phyloP scores from a whole-genome alignment of 2,329 filamentous ascomycete genomes.

The Botrytis paeoniae region DNA sequence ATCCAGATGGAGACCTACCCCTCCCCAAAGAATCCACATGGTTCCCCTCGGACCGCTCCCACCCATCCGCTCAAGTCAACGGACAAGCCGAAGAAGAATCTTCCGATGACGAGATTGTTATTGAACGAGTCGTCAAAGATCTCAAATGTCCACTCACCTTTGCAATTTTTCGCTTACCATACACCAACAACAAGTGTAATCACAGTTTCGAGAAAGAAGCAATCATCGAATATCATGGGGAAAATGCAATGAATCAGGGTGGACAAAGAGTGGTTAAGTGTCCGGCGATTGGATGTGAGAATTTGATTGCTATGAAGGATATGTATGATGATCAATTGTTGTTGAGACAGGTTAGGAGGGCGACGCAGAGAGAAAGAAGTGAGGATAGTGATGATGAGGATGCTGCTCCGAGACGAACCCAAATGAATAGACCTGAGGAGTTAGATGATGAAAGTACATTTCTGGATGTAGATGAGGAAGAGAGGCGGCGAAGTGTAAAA shows the following conservation, averaged over 20 bases:
- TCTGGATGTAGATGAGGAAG: constrained; percentile 11
- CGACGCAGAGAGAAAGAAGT: constrained; percentile 45
- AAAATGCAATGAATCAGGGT: constrained; percentile 17
- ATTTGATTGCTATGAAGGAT: constrained; percentile 51
- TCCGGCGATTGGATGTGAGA: constrained; percentile 62
- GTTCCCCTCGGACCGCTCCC: constrained; percentile 47
- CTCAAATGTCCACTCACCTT: constrained; percentile 70
- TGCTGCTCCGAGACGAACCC: constrained; percentile 1
- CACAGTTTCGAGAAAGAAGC: constrained; percentile 69
- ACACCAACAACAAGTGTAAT: constrained; percentile 63
- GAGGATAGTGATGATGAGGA: constrained; percentile 45
- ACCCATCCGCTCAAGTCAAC: neutral
- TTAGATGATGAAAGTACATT: constrained; percentile 4
- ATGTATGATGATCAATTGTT: constrained; percentile 56
- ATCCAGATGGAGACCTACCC: constrained; percentile 48
- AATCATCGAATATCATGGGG: constrained; percentile 50
- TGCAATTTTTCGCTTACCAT: constrained; percentile 61
- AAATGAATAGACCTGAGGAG: constrained; percentile 1
- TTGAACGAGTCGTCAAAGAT: constrained; percentile 61
- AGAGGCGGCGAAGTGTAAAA: neutral
- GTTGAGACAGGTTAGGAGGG: constrained; percentile 56
- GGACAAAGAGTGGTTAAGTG: constrained; percentile 47
- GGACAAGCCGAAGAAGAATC: constrained; percentile 35
- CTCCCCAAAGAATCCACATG: constrained; percentile 57
- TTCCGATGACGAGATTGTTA: constrained; percentile 65